Conservation (phyloP, 208 protist species). For the Leishmania gerbilli region DNA sequence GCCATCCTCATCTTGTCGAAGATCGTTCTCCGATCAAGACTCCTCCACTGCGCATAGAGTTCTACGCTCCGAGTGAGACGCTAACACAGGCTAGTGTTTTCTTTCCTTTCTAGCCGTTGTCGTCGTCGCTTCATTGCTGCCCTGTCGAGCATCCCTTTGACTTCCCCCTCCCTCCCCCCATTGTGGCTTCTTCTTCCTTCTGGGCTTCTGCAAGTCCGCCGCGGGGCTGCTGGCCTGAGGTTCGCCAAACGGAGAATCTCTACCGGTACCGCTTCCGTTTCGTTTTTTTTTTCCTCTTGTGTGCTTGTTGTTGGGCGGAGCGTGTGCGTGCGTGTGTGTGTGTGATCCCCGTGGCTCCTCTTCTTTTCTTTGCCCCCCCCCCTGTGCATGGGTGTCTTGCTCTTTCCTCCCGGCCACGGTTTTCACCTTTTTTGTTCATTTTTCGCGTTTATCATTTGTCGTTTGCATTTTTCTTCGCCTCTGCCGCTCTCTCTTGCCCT, state of each 20-base stretch:
- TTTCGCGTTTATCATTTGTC: background rate
- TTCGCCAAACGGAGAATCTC: background rate
- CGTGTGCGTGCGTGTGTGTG: background rate
- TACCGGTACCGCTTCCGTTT: background rate
- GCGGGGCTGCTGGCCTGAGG: background rate
- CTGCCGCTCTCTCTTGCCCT: background rate
- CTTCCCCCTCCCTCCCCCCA: background rate
- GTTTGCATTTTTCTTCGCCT: background rate
- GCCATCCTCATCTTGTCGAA: background rate
- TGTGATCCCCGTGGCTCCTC: background rate
- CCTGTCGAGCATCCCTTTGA: background rate
- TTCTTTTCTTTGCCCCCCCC: background rate
- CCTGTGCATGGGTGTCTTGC: background rate
- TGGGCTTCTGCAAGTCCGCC: background rate
- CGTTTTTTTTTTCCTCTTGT: background rate
- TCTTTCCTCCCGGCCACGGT: background rate
- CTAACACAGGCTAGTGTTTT: background rate
- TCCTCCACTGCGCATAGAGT: background rate
- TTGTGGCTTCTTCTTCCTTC: background rate
- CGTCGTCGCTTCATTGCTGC: background rate
- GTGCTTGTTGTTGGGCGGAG: background rate
- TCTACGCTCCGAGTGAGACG: background rate
- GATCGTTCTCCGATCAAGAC: background rate
- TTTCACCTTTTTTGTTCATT: background rate
- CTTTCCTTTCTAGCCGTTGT: background rate